Conservation (phyloP, 1,139 yeast genomes). For the Debaryomyces coudertii region DNA sequence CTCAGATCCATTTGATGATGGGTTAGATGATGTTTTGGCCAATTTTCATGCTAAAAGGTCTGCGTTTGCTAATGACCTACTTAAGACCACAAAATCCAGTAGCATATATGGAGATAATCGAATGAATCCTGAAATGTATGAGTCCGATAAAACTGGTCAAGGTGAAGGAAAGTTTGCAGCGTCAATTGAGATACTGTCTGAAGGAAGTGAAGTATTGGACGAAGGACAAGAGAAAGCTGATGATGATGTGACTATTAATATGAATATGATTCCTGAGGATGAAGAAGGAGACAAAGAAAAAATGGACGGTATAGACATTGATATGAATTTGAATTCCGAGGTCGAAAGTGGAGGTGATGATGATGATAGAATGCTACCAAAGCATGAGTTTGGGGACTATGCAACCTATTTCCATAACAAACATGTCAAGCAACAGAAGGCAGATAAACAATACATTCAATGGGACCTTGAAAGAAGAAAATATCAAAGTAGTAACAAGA, state of each 20-base stretch:
- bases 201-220: not conserved
- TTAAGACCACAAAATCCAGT: not conserved
- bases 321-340: not conserved
- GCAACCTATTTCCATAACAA: conserved; percentile 71
- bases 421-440: conserved; percentile 64
- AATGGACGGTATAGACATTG: not conserved
- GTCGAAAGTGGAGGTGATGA: conserved; percentile 9
- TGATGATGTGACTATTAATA: not conserved
- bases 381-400: conserved; percentile 69
- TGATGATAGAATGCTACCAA: conserved; percentile 22
- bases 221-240: not conserved
- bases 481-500: conserved; percentile 22
- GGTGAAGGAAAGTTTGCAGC: not conserved
- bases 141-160: not conserved
- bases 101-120: too few species aligned
- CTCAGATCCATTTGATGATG: conserved; percentile 47
- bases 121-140: not conserved
- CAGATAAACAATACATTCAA: conserved; percentile 56
- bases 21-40: conserved; percentile 31
- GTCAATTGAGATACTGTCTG: not conserved
- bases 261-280: not conserved
- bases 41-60: conserved; percentile 1
- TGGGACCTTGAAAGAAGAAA: conserved; percentile 51
- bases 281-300: not conserved
- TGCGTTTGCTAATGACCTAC: not conserved